Evolutionary conservation across 2,329 filamentous ascomycete genomes (phyloP).

Genomic region (Aspergillus aculeatus): DNA sequence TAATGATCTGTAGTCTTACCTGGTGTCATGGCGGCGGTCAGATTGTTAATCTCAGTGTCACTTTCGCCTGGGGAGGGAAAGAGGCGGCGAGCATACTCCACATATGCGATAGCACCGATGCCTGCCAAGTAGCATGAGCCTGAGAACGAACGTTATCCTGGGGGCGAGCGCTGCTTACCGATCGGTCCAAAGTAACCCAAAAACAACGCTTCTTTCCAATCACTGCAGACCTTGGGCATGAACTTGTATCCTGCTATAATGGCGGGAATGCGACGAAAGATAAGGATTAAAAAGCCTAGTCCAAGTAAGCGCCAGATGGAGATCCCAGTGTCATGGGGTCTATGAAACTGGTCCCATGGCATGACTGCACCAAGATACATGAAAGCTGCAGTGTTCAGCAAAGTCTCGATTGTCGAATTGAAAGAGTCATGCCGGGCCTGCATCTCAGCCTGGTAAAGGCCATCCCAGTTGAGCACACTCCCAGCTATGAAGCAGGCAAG

Average conservation of each 20-base stretch:
- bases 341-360: slow-evolving; percentile 57
- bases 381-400: slow-evolving; percentile 62
- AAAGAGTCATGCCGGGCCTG: slow-evolving; percentile 60
- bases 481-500: slow-evolving; percentile 63
- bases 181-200: slow-evolving; percentile 58
- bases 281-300: slow-evolving; percentile 53
- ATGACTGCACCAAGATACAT: slow-evolving; percentile 59
- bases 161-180: slow-evolving; percentile 22
- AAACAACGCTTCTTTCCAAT: slow-evolving; percentile 60
- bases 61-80: slow-evolving; percentile 44
- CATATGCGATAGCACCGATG: slow-evolving; percentile 48
- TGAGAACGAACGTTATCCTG: background rate
- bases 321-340: slow-evolving; percentile 54
- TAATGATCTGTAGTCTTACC: slow-evolving; percentile 20
- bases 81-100: slow-evolving; percentile 46
- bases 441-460: slow-evolving; percentile 57
- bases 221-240: slow-evolving; percentile 53
- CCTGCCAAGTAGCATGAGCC: slow-evolving; percentile 26
- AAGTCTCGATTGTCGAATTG: slow-evolving; percentile 57
- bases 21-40: slow-evolving; percentile 43
- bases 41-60: slow-evolving; percentile 41
- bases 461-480: slow-evolving; percentile 62
- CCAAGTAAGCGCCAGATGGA: slow-evolving; percentile 52
- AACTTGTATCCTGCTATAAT: slow-evolving; percentile 56
- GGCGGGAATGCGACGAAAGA: slow-evolving; percentile 58